Evolutionary conservation across 257 asterid genomes (phyloP).

Genomic region (Paraleonurus japonicus): DNA sequence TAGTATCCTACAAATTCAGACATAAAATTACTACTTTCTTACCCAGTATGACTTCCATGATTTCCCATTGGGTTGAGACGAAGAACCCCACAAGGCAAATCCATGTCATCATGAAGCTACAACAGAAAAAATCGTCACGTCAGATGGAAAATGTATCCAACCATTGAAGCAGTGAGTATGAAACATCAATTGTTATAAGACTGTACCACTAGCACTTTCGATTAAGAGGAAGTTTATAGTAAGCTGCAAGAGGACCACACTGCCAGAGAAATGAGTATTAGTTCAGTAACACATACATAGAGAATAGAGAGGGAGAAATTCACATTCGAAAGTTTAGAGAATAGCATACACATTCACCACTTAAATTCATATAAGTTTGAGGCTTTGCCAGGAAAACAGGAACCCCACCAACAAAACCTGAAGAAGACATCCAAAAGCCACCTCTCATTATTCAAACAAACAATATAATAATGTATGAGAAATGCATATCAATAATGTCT

Average conservation of each 20-base stretch:
- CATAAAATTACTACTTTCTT: slow-evolving; percentile 25
- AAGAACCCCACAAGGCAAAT: slow-evolving; percentile 91
- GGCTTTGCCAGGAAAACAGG: slow-evolving; percentile 93
- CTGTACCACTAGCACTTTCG: slow-evolving; percentile 82
- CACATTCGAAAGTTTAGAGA: neutral
- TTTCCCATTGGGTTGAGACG: slow-evolving; percentile 77
- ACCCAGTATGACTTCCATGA: slow-evolving; percentile 93
- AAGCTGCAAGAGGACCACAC: slow-evolving; percentile 97
- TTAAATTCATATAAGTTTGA: slow-evolving; percentile 87
- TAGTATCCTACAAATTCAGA: neutral
- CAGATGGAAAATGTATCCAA: slow-evolving; percentile 7
- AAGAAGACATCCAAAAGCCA: slow-evolving; percentile 11
- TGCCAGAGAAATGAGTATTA: slow-evolving; percentile 31
- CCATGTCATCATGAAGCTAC: slow-evolving; percentile 94
- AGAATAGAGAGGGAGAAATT: neutral
- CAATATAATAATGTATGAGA: neutral
- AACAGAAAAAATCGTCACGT: slow-evolving; percentile 12
- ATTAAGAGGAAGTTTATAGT: slow-evolving; percentile 93
- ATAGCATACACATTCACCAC: slow-evolving; percentile 86
- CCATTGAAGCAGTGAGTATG: slow-evolving; percentile 7
- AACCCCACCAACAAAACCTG: slow-evolving; percentile 69
- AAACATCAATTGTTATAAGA: slow-evolving; percentile 3
- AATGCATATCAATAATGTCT: neutral
- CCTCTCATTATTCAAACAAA: slow-evolving; percentile 3
- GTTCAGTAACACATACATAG: slow-evolving; percentile 4